Conservation (phyloP, 768 basidiomycete species). For the Vararia minispora region DNA sequence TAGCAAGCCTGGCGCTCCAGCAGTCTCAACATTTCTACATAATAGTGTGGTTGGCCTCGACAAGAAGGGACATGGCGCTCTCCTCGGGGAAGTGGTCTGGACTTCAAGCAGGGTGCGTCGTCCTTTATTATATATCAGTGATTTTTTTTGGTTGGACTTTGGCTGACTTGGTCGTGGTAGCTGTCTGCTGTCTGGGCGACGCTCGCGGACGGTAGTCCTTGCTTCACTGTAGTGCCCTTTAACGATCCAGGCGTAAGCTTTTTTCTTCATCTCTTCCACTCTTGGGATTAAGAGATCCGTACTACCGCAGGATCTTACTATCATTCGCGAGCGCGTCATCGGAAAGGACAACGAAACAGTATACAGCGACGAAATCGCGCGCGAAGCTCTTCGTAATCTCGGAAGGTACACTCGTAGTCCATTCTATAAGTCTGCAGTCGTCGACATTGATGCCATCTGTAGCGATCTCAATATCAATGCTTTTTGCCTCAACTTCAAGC, state of each 20-base stretch:
- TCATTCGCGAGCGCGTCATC: slow-evolving; percentile 25
- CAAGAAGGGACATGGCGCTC: slow-evolving; percentile 25
- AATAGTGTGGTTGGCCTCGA: slow-evolving; percentile 32
- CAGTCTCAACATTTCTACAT: slow-evolving; percentile 25
- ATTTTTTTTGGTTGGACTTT: no score
- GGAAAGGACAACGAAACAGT: slow-evolving; percentile 21
- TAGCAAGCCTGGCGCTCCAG: slow-evolving; percentile 37
- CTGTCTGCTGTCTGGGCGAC: slow-evolving; percentile 30
- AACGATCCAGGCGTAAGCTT: slow-evolving; percentile 6
- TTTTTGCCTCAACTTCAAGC: slow-evolving; percentile 32
- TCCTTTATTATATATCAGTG: no score
- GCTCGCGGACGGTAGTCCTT: slow-evolving; percentile 22
- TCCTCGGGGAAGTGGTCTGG: slow-evolving; percentile 29
- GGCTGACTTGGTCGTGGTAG: slow-evolving; percentile 3
- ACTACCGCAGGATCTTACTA: no score
- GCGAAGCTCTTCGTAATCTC: slow-evolving; percentile 17
- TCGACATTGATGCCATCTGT: no score
- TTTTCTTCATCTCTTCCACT: slow-evolving; percentile 10
- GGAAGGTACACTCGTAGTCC: no score
- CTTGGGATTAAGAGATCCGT: no score
- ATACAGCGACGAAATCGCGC: slow-evolving; percentile 18
- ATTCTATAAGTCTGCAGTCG: no score
- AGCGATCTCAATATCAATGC: slow-evolving; percentile 36
- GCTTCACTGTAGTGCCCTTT: slow-evolving; percentile 30
- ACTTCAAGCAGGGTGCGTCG: slow-evolving; percentile 23